Base-by-base conservation (phyloP, 75 land plant genomes). In the Picea glauca region DNA sequence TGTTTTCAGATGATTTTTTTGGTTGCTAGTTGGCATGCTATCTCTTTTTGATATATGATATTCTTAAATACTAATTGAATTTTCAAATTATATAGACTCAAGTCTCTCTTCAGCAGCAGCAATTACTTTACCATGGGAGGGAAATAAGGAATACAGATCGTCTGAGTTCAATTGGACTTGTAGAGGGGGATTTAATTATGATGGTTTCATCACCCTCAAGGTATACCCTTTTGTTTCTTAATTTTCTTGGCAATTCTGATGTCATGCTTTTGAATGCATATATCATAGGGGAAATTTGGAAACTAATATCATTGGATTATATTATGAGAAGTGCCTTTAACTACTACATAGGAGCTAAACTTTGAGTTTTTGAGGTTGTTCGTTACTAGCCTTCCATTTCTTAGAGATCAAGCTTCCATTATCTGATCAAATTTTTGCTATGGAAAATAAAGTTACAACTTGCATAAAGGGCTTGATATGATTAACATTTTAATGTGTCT, bases 181-280 rank as follows among this genome's bases (percentile, higher is more conserved):
- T 76, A 15, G 95, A 96, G 20, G 91, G 90, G 12, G 99, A 96
- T 72, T 78, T 96, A 76, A 18, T 96, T 0, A 96, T 89, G 89
- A 90, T 96, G 92, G 79, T 81, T 68, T 70, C 85, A 11, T 70
- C 77, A 23, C 46, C 80, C 23, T 31, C 84, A 21, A 33, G 73
- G 77, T 73, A 50, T 13, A 67, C 46, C 33, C 32, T 79, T 70
- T 17, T 70, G 21, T 70, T 35, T 58, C 64, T 77, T 11, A 33
- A 35, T 18, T 70, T 8, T 40, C 54, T 70, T 15, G 23, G 20
- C 11, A 70, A 18, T 9, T 70, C n/a, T 70, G 50, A 1, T 9
- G 73, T 17, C 18, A 38, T 70, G 9, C 73, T 40, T 6, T 40
- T 40, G 54, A 68, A 68, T 68, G 46, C 73, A 68, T 18, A 38